Evolutionary conservation across 2,329 filamentous ascomycete genomes (phyloP).

Genomic region (Beauveria varroae): DNA sequence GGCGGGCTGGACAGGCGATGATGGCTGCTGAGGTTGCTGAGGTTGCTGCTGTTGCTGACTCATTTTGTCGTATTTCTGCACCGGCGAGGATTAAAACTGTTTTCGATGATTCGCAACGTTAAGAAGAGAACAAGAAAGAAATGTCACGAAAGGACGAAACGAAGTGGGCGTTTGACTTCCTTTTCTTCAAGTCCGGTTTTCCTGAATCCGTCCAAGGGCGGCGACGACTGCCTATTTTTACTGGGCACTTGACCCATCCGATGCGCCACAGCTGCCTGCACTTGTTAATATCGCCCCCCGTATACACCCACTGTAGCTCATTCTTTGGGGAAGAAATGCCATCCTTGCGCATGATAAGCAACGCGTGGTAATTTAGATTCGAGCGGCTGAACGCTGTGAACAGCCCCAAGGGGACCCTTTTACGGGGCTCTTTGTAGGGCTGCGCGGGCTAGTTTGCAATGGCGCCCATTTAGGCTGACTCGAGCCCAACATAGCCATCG

Average conservation of each 20-base stretch:
- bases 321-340: not conserved
- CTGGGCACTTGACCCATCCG: not conserved
- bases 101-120: not conserved
- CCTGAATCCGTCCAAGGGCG: not conserved
- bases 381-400: not conserved
- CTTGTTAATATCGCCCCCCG: not conserved
- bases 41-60: slow-evolving; percentile 1
- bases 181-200: not conserved
- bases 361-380: not conserved
- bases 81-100: not conserved
- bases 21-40: not conserved
- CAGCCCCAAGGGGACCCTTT: not conserved
- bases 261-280: not conserved
- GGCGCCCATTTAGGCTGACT: slow-evolving; percentile 1
- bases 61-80: not conserved
- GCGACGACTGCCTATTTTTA: too few relatives aligned
- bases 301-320: too few relatives aligned
- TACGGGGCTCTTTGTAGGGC: slow-evolving; percentile 5
- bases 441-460: not conserved
- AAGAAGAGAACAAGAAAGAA: not conserved
- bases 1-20: not conserved
- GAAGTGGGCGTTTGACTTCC: not conserved
- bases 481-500: not conserved
- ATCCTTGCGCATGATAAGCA: not conserved
- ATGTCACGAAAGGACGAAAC: too few relatives aligned